A percentile compares a stretch with the other conserved stretches of the same genome.
Evolutionary conservation across 2,329 filamentous ascomycete genomes (phyloP).

Genomic region (Sclerotinia nivalis): DNA sequence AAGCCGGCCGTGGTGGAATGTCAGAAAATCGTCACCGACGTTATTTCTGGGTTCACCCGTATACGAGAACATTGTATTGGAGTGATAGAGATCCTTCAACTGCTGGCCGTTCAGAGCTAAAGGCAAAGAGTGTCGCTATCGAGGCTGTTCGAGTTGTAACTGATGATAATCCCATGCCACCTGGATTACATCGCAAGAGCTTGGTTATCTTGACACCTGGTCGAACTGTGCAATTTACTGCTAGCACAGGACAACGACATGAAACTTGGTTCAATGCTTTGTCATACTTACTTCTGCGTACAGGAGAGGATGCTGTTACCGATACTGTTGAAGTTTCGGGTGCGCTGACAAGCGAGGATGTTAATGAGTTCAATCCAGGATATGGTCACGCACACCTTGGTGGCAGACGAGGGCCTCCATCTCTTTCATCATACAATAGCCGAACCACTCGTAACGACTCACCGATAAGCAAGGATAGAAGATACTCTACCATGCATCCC

Average conservation of each 20-base stretch:
- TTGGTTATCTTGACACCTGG: slow-evolving; percentile 87
- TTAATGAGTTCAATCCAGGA: slow-evolving; percentile 78
- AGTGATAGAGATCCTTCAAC: slow-evolving; percentile 83
- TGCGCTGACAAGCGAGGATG: slow-evolving; percentile 60
- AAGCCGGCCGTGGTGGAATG: slow-evolving; percentile 83
- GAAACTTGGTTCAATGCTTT: slow-evolving; percentile 99
- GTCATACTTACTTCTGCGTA: slow-evolving; percentile 85
- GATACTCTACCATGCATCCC: slow-evolving; percentile 28
- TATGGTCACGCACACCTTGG: slow-evolving; percentile 39
- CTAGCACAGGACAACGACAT: slow-evolving; percentile 87
- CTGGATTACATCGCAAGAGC: slow-evolving; percentile 91
- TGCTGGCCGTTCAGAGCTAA: slow-evolving; percentile 73
- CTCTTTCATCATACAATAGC: slow-evolving; percentile 79
- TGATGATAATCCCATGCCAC: slow-evolving; percentile 93
- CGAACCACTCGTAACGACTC: slow-evolving; percentile 67
- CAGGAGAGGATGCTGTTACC: slow-evolving; percentile 58
- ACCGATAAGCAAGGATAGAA: slow-evolving; percentile 45
- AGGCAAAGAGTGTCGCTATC: slow-evolving; percentile 87
- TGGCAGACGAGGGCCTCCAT: slow-evolving; percentile 57
- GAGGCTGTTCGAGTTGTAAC: slow-evolving; percentile 85
- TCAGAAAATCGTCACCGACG: slow-evolving; percentile 88
- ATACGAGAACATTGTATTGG: slow-evolving; percentile 96
- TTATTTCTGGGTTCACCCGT: slow-evolving; percentile 99
- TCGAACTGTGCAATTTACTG: slow-evolving; percentile 89
- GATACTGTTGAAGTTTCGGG: slow-evolving; percentile 60